Percentiles rank a stretch among this genome's conserved stretches.
These are phyloP conservation scores for Polyrhizophydium stewartii DNA, from an alignment of 371 early-diverging fungal genomes.

Conservation along the genomic window DNA sequence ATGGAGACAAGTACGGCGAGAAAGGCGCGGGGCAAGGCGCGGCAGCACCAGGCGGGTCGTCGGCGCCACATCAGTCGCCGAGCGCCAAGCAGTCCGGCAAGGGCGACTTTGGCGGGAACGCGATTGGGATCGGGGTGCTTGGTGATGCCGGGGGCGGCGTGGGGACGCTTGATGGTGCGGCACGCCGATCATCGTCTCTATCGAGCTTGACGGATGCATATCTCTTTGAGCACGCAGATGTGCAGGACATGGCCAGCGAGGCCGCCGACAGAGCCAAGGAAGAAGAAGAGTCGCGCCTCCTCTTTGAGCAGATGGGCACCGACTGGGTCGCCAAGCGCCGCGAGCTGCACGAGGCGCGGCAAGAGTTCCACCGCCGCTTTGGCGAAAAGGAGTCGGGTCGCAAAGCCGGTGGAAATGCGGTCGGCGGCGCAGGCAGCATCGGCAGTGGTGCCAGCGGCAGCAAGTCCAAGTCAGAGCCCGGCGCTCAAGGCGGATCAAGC, in stretches of 20 bases:
- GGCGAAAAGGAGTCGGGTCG: background rate
- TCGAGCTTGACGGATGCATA: slow-evolving; percentile 6
- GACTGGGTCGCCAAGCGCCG: slow-evolving; percentile 5
- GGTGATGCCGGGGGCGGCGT: too few relatives aligned
- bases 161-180: background rate
- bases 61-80: background rate
- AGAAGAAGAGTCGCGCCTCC: slow-evolving; percentile 6
- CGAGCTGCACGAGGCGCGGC: slow-evolving; percentile 3
- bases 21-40: too few relatives aligned
- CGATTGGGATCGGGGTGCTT: too few relatives aligned
- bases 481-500: background rate
- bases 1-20: slow-evolving; percentile 4
- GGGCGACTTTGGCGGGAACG: background rate
- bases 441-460: background rate
- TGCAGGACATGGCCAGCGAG: slow-evolving; percentile 2
- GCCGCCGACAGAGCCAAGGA: slow-evolving; percentile 4
- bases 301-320: slow-evolving; percentile 6
- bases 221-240: slow-evolving; percentile 1
- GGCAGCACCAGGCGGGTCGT: too few relatives aligned
- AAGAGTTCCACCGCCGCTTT: slow-evolving; percentile 3
- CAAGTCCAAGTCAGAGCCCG: too few relatives aligned
- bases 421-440: too few relatives aligned
- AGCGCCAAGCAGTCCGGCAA: background rate
- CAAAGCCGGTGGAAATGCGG: too few relatives aligned
- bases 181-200: background rate